Base-by-base conservation (phyloP, 495 filamentous ascomycete genomes). In the Hypoxylon subgilvum region DNA sequence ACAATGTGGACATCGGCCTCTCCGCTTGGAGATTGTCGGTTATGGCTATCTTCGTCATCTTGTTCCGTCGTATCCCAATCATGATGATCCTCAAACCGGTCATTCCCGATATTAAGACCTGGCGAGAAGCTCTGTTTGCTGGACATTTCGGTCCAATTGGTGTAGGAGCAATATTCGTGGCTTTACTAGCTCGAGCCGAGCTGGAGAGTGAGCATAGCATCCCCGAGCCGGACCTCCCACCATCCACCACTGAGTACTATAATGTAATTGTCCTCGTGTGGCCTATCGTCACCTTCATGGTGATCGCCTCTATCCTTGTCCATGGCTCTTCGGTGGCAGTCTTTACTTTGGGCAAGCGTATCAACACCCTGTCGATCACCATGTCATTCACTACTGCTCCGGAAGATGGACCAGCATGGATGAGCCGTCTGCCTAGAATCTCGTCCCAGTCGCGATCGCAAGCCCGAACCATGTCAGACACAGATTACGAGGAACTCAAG, bases 71-170 rank as follows among this genome's bases (percentile, higher is more conserved):
- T 9, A 96, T 99, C 32, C 95, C 95, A 0, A 88, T 96, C 68
- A 97, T 99, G 94, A 69, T 99, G 74, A 70, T 84, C 0, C 73
- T 97, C 32, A 97, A 97, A 68, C 93, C 95, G 0, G 19, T 97
- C 4, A 96, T 99, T 70, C 94, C 94, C 4, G 95, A 97, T 69
- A 84, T 99, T 56, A 97, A 97, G 72, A 97, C 94, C 0, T 99
- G 95, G 95, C 88, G 95, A 49, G 95, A 99, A 72, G 92, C 94
- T 19, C 81, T 97, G 10, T 99, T 99, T 70, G 95, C 95, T 21
- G 95, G 95, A 6, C 95, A 99, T 71, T 99, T 99, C 69, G 95
- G 95, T 12, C 95, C 95, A 17, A 97, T 99, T 58, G 95, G 95
- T 47, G 94, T 98, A 45, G 95, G 95, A 61, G 95, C 93, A 57